Conservation (phyloP, 1,284 basidiomycete genomes). For the Leccinum griseonigrum region DNA sequence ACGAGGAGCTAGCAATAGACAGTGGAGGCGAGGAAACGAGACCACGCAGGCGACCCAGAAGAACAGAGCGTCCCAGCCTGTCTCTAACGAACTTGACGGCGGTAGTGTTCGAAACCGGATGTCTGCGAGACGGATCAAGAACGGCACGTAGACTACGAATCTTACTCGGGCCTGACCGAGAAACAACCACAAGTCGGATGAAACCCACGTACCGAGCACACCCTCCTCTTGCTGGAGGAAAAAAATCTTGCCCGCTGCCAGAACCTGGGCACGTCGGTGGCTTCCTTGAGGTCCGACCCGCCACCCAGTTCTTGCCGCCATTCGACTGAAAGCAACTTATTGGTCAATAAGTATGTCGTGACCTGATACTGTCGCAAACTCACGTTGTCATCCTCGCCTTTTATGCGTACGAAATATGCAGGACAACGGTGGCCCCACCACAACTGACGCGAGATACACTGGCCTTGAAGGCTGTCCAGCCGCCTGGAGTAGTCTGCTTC, state of each 20-base stretch:
- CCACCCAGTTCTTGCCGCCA: slow-evolving; percentile 87
- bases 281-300: slow-evolving; percentile 84
- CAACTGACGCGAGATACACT: slow-evolving; percentile 98
- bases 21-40: too few relatives aligned
- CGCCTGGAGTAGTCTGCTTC: slow-evolving; percentile 97
- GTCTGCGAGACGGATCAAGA: too few relatives aligned
- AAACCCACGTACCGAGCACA: too few relatives aligned
- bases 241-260: slow-evolving; percentile 71
- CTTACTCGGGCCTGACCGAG: too few relatives aligned
- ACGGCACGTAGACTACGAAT: too few relatives aligned
- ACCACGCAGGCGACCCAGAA: too few relatives aligned
- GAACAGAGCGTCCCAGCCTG: too few relatives aligned
- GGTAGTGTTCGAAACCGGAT: too few relatives aligned
- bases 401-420: slow-evolving; percentile 90
- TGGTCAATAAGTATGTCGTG: neutral
- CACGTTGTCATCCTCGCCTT: slow-evolving; percentile 78
- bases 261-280: slow-evolving; percentile 70
- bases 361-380: slow-evolving; percentile 26
- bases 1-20: too few relatives aligned
- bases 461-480: slow-evolving; percentile 96
- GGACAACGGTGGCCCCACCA: slow-evolving; percentile 99
- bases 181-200: too few relatives aligned
- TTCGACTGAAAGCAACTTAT: slow-evolving; percentile 42
- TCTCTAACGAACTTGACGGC: too few relatives aligned
- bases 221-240: too few relatives aligned